Evolutionary conservation across 208 protist genomes (phyloP).

Genomic region (Crithidia thermophila): DNA sequence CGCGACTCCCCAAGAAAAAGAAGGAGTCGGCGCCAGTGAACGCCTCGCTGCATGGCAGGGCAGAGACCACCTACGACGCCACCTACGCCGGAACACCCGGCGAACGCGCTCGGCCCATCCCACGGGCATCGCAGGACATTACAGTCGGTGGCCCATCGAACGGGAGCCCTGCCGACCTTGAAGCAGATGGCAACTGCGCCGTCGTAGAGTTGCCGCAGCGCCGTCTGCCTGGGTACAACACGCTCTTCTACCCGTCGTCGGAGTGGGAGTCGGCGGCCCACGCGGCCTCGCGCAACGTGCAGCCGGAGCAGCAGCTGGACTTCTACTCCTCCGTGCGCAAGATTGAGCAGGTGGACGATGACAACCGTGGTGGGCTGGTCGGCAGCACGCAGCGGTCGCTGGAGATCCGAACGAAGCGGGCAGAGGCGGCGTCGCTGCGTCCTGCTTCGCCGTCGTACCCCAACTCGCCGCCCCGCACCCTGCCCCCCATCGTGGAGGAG

Average conservation of each 20-base stretch:
- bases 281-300: conserved; percentile 47
- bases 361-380: conserved; percentile 58
- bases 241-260: conserved; percentile 29
- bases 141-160: background rate
- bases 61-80: conserved; percentile 76
- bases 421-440: conserved; percentile 47
- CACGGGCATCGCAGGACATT: background rate
- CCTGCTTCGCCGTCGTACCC: conserved; percentile 41
- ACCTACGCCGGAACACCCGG: conserved; percentile 35
- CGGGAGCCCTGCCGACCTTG: background rate
- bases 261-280: conserved; percentile 71
- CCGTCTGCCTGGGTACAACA: conserved; percentile 15
- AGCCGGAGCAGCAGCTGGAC: conserved; percentile 45
- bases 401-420: conserved; percentile 77
- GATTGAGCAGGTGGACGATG: conserved; percentile 74
- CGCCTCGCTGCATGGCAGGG: conserved; percentile 48
- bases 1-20: conserved; percentile 48
- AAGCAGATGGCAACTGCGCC: background rate
- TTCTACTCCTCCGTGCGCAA: conserved; percentile 79
- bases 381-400: conserved; percentile 75
- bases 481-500: conserved; percentile 36
- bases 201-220: background rate
- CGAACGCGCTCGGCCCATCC: background rate
- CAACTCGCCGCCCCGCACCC: conserved; percentile 11
- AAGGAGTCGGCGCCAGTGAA: conserved; percentile 12